A percentile compares a stretch with the other conserved stretches of the same genome.
phyloP scores from a whole-genome alignment of 2,329 filamentous ascomycete genomes.

The Fusarium bulbicola region DNA sequence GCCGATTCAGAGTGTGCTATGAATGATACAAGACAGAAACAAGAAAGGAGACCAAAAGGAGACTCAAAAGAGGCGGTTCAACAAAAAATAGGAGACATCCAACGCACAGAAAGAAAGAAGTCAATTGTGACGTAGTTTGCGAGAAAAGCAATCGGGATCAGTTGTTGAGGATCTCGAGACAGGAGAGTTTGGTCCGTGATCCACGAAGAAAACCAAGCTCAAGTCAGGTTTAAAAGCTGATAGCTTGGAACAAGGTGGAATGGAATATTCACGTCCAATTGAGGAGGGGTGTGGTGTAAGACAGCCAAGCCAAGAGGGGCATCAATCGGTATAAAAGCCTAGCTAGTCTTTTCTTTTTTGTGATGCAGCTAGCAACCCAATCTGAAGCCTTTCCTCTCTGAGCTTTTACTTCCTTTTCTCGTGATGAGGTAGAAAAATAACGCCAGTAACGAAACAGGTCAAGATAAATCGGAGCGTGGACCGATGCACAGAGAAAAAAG shows the following conservation, averaged over 20 bases:
- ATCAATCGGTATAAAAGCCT: slow-evolving; percentile 17
- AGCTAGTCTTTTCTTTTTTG: neutral
- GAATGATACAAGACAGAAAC: slow-evolving; percentile 4
- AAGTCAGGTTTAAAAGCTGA: slow-evolving; percentile 4
- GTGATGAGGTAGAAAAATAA: neutral
- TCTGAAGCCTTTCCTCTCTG: neutral
- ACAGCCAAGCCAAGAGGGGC: slow-evolving; percentile 13
- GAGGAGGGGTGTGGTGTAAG: slow-evolving; percentile 15
- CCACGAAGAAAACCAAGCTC: slow-evolving; percentile 15
- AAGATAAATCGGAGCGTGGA: slow-evolving; percentile 20
- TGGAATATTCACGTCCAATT: neutral
- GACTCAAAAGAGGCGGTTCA: slow-evolving; percentile 4
- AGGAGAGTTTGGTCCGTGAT: slow-evolving; percentile 43
- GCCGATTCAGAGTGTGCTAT: slow-evolving; percentile 8
- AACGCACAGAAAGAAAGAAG: slow-evolving; percentile 10
- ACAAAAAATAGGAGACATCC: slow-evolving; percentile 4
- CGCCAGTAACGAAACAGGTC: slow-evolving; percentile 4
- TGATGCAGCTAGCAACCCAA: neutral
- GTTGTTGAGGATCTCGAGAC: slow-evolving; percentile 24
- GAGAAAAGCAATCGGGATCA: slow-evolving; percentile 20
- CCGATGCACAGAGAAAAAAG: slow-evolving; percentile 12
- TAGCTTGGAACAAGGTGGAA: slow-evolving; percentile 18
- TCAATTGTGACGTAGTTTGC: slow-evolving; percentile 36
- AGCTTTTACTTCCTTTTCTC: neutral
- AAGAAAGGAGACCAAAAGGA: neutral